Evolutionary conservation across 225 moss, liverwort and hornwort genomes (phyloP).

Genomic region (Takakia lepidozioides): DNA sequence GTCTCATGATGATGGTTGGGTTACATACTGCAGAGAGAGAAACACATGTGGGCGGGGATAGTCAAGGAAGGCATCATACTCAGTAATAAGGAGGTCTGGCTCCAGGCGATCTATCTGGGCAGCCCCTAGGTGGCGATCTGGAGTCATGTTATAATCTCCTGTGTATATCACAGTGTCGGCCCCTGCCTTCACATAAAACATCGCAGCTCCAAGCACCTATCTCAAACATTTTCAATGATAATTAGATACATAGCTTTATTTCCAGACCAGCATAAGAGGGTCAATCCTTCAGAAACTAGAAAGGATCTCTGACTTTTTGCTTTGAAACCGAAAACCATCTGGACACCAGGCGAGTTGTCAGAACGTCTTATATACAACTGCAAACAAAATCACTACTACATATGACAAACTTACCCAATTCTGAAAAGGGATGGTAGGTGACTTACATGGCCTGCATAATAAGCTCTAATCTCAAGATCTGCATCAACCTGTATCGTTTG

Average conservation of each 20-base stretch:
- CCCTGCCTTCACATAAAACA: slow-evolving; percentile 92
- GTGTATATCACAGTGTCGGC: slow-evolving; percentile 92
- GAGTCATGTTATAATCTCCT: slow-evolving; percentile 98
- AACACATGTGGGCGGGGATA: background rate
- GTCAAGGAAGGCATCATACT: slow-evolving; percentile 29
- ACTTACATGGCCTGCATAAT: slow-evolving; percentile 98
- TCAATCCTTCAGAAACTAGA: no score
- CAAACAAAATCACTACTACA: no score
- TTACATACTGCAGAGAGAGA: background rate
- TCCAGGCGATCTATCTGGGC: slow-evolving; percentile 95
- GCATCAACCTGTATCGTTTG: slow-evolving; percentile 72
- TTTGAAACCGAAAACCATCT: no score
- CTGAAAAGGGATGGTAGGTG: no score
- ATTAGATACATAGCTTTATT: no score
- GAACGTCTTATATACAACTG: no score
- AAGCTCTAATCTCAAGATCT: slow-evolving; percentile 83
- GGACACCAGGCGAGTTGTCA: no score
- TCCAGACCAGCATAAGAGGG: no score
- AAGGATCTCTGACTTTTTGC: no score
- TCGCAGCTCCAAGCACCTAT: slow-evolving; percentile 99
- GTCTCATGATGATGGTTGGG: no score
- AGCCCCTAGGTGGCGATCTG: slow-evolving; percentile 94
- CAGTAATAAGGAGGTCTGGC: slow-evolving; percentile 94
- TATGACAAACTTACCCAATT: no score
- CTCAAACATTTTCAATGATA: no score